phyloP scores from a whole-genome alignment of 2,329 filamentous ascomycete species.

The Septoria petroselini region DNA sequence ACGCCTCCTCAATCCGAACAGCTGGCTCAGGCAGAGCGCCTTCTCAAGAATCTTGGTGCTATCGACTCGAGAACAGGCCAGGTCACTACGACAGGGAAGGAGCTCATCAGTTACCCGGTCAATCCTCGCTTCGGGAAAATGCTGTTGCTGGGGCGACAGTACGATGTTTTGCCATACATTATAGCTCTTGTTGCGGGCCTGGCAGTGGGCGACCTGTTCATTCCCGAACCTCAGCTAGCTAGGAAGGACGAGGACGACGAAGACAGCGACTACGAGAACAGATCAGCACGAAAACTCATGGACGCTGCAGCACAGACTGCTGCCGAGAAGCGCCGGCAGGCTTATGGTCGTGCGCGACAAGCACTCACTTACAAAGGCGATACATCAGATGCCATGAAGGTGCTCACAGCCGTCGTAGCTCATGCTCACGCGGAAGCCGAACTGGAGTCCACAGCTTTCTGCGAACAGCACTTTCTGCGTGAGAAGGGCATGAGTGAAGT shows the following conservation, averaged over 20 bases:
- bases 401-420: constrained; percentile 82
- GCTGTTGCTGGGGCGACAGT: constrained; percentile 78
- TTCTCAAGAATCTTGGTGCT: constrained; percentile 81
- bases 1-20: constrained; percentile 77
- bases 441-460: constrained; percentile 55
- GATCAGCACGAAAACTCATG: constrained; percentile 36
- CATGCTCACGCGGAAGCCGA: constrained; percentile 59
- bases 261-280: constrained; percentile 38
- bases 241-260: constrained; percentile 38
- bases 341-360: constrained; percentile 69
- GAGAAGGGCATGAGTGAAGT: constrained; percentile 85
- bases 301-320: constrained; percentile 61
- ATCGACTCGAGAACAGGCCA: constrained; percentile 63
- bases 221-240: constrained; percentile 70
- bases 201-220: constrained; percentile 82
- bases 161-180: constrained; percentile 78
- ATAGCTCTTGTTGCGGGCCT: constrained; percentile 85
- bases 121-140: constrained; percentile 90
- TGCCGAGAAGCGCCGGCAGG: constrained; percentile 62
- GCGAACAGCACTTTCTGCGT: constrained; percentile 77
- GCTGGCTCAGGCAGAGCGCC: constrained; percentile 77
- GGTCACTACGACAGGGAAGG: constrained; percentile 74
- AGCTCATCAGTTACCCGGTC: constrained; percentile 84
- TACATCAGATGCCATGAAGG: constrained; percentile 82
- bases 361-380: constrained; percentile 79